Evolutionary conservation across 257 asterid species (phyloP).

Genomic region (Nyctanthes arbortristis): DNA sequence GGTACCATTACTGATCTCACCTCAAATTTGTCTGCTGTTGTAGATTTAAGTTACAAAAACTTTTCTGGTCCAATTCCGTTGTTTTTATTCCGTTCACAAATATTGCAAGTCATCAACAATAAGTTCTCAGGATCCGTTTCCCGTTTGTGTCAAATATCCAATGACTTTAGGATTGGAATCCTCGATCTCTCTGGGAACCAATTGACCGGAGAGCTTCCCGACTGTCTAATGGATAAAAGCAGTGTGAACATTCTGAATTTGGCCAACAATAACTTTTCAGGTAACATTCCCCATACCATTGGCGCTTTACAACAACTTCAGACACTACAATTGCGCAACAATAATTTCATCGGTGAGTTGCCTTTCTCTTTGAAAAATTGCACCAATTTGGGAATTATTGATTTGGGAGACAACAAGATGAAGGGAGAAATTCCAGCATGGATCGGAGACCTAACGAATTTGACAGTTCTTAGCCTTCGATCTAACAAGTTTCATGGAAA

Average conservation of each 20-base stretch:
- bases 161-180: not conserved
- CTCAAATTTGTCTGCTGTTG: not conserved
- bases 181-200: slow-evolving; percentile 28
- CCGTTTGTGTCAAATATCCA: too few relatives aligned
- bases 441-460: too few relatives aligned
- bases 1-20: slow-evolving; percentile 27
- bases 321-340: slow-evolving; percentile 5
- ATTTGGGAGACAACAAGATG: too few relatives aligned
- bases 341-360: slow-evolving; percentile 18
- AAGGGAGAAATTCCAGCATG: too few relatives aligned
- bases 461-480: too few relatives aligned
- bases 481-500: slow-evolving; percentile 25
- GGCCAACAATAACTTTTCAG: slow-evolving; percentile 24
- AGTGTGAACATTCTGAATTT: not conserved
- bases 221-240: slow-evolving; percentile 14
- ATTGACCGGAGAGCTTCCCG: slow-evolving; percentile 23
- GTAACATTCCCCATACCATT: slow-evolving; percentile 19
- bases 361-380: slow-evolving; percentile 9
- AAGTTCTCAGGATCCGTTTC: slow-evolving; percentile 31
- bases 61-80: too few relatives aligned
- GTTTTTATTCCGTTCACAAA: not conserved
- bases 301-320: not conserved
- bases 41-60: slow-evolving; percentile 32
- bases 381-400: slow-evolving; percentile 4
- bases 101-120: slow-evolving; percentile 22